These are phyloP conservation scores for Lepidium africanum DNA, from an alignment of 345 rosid species.

Conservation along the genomic window DNA sequence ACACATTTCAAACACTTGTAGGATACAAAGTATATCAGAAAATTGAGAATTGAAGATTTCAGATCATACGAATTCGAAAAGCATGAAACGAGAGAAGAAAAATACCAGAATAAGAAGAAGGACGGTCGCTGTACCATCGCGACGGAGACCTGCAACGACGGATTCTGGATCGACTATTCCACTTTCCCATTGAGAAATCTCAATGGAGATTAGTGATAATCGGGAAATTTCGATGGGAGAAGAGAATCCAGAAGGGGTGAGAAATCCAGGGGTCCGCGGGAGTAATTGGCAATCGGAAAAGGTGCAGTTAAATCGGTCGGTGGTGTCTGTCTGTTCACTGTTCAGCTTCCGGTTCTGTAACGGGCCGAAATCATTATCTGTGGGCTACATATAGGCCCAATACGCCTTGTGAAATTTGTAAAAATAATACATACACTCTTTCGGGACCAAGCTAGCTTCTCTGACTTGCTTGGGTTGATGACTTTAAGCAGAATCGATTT, in stretches of 20 bases:
- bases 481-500: neutral
- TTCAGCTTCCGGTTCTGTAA: neutral
- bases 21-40: neutral
- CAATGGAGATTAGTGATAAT: neutral
- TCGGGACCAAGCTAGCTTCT: neutral
- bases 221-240: neutral
- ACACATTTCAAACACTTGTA: neutral
- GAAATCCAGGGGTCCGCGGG: neutral
- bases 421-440: neutral
- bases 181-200: constrained; percentile 20
- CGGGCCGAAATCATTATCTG: neutral
- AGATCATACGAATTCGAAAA: neutral
- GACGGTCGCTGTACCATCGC: constrained; percentile 25
- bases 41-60: neutral
- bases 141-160: constrained; percentile 24
- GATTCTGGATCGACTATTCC: constrained; percentile 21
- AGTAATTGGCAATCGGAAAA: neutral
- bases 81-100: neutral
- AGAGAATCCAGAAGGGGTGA: no score
- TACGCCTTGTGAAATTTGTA: neutral
- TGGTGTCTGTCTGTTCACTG: neutral
- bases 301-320: neutral
- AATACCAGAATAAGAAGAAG: constrained; percentile 13
- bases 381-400: constrained; percentile 10
- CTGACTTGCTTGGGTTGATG: neutral